Base-by-base conservation (phyloP, 805 yeast genomes). In the Cyberlindnera japonica region DNA sequence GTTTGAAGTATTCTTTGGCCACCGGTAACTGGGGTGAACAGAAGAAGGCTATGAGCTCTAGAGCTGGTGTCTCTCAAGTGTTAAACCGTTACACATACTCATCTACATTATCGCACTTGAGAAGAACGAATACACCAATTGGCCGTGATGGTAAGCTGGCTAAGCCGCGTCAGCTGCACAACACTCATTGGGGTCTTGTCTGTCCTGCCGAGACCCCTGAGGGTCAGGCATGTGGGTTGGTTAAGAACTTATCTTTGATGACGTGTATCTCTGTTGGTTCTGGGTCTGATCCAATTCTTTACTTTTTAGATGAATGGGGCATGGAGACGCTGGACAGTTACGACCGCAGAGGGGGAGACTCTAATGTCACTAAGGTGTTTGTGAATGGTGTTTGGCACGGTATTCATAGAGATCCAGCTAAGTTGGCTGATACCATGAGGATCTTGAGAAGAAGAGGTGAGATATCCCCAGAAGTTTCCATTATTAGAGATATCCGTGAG, bases 11-110 rank as follows among this genome's bases (percentile, higher is more conserved):
- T 67, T 93, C 99, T 28, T 74, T 93, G 59, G 99, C 99, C 40
- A 93, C 99, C 13, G 99, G 99, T 74, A 93, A 93, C 71, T 93
- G 99, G 99, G 99, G 99, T 71, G 99, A 93, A 67, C 99, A 93
- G 65, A 91, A 90, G 81, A 93, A 93, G 65, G 97, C 98, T 12
- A 93, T 93, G 99, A 81, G 93, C 47, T 82, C 97, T 15, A 83
- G 96, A 65, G 99, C 99, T 6, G 99, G 99, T 77, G 99, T 95
- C 34, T 91, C 98, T 20, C 99, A 93, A 72, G 99, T 93, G 51
- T 76, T 93, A 66, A 93, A 93, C 65, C 80, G 99, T 70, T 93
- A 93, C 68, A 93, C 99, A 6, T 93, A 93, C 65, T 88, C 98
- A 2, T 93, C 99, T n/a, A 93, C 99, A 2, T 72, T 93, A 58